These are phyloP conservation scores for Gaeumannomyces sp. DNA, from an alignment of 2,329 filamentous ascomycete genomes.

Conservation along the genomic window DNA sequence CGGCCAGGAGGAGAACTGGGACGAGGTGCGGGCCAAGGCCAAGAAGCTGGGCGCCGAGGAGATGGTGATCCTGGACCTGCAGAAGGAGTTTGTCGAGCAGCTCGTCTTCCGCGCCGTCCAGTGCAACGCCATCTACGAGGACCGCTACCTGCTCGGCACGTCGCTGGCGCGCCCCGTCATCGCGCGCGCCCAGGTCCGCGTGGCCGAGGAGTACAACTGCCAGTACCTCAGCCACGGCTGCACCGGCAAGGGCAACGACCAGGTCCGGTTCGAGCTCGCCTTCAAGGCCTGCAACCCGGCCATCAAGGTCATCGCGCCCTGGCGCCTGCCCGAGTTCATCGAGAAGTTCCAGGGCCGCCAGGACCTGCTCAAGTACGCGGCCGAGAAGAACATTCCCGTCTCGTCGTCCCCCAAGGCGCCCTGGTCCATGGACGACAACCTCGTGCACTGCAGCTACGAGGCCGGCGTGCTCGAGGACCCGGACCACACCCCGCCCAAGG, in stretches of 20 bases:
- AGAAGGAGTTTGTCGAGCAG: constrained; percentile 72
- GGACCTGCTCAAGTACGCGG: constrained; percentile 68
- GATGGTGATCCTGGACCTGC: constrained; percentile 59
- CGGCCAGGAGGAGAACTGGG: constrained; percentile 71
- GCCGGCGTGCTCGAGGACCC: constrained; percentile 66
- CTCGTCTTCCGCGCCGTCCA: constrained; percentile 75
- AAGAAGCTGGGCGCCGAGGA: constrained; percentile 56
- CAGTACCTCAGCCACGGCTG: constrained; percentile 45
- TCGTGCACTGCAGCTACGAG: constrained; percentile 75
- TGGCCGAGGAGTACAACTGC: constrained; percentile 57
- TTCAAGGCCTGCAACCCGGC: constrained; percentile 42
- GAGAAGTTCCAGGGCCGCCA: constrained; percentile 64
- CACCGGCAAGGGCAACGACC: constrained; percentile 49
- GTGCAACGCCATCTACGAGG: constrained; percentile 66
- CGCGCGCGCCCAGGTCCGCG: constrained; percentile 55
- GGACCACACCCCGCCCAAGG: constrained; percentile 58
- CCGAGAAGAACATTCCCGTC: constrained; percentile 61
- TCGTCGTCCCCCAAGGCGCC: constrained; percentile 67
- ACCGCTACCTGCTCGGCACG: constrained; percentile 44
- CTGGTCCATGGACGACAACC: constrained; percentile 56
- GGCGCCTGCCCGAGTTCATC: constrained; percentile 65
- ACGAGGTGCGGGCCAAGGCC: constrained; percentile 62
- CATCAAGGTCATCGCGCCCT: constrained; percentile 70
- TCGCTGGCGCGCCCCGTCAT: constrained; percentile 65
- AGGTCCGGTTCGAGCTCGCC: constrained; percentile 54